Evolutionary conservation across 306 rosid genomes (phyloP).

Genomic region (Rosa chinensis): DNA sequence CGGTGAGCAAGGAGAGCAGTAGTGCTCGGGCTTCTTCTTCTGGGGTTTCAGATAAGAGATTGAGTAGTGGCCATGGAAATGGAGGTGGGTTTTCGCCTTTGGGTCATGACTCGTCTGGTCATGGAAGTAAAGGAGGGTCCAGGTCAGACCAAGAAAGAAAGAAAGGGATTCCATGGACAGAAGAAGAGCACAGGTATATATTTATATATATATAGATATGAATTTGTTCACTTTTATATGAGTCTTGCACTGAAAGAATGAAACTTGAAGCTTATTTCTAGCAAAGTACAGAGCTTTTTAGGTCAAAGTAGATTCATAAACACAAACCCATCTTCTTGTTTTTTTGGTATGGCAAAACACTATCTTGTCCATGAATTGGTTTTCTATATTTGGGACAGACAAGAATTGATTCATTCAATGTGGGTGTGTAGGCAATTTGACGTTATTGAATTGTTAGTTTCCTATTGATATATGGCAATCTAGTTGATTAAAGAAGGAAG

Average conservation of each 20-base stretch:
- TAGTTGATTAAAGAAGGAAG: not conserved
- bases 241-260: not conserved
- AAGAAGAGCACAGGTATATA: conserved; percentile 91
- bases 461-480: not conserved
- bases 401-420: conserved; percentile 1
- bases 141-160: conserved; percentile 91
- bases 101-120: conserved; percentile 58
- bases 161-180: conserved; percentile 99
- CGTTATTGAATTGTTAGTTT: not conserved
- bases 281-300: not conserved
- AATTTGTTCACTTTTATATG: not conserved
- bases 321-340: not conserved
- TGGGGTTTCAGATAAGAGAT: conserved; percentile 66
- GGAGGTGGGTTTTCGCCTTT: conserved; percentile 70
- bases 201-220: not conserved
- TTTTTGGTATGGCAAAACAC: not conserved
- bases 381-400: not conserved
- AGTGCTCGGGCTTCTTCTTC: conserved; percentile 41
- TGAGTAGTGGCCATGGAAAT: conserved; percentile 41
- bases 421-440: not conserved
- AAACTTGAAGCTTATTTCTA: not conserved
- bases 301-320: not conserved
- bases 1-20: conserved; percentile 38
- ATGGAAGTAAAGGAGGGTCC: conserved; percentile 74
- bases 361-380: not conserved